Percentiles rank a stretch among this genome's conserved stretches.
These are phyloP conservation scores for Bacterosira constricta DNA, from an alignment of 108 stramenopile genomes.

Conservation along the genomic window DNA sequence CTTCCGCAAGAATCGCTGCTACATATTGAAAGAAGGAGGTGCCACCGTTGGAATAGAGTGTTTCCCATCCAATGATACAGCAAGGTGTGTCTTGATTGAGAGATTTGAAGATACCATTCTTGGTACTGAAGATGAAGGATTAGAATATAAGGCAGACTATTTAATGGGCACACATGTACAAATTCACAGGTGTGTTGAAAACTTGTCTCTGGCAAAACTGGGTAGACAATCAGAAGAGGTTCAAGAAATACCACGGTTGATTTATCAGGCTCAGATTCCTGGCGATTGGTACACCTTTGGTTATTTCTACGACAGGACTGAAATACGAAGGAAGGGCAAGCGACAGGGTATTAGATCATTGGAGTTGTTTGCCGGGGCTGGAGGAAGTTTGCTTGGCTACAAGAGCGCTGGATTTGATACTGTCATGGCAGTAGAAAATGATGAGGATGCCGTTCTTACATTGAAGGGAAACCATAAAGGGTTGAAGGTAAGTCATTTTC, in stretches of 20 bases:
- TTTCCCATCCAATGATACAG: constrained; percentile 14
- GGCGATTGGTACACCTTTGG: constrained; percentile 38
- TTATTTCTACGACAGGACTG: constrained; percentile 28
- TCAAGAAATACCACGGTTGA: constrained; percentile 19
- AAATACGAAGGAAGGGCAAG: neutral
- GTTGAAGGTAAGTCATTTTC: no score
- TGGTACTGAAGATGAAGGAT: constrained; percentile 35
- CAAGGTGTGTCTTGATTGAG: constrained; percentile 27
- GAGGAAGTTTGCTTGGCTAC: constrained; percentile 49
- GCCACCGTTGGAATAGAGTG: constrained; percentile 32
- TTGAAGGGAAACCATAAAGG: constrained; percentile 29
- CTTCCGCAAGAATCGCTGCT: constrained; percentile 20
- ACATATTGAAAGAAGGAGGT: constrained; percentile 3
- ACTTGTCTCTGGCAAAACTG: constrained; percentile 15
- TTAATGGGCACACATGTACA: constrained; percentile 10
- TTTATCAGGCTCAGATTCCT: constrained; percentile 32
- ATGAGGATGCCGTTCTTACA: constrained; percentile 35
- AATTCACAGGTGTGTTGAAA: constrained; percentile 14
- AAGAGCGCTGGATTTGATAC: constrained; percentile 34
- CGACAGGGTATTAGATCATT: constrained; percentile 13
- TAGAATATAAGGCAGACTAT: constrained; percentile 6
- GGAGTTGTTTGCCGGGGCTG: constrained; percentile 59
- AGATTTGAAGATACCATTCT: constrained; percentile 37
- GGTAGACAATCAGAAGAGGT: constrained; percentile 11
- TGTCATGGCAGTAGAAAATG: constrained; percentile 45